Conservation (phyloP, 176 grass and related monocot species). For the Areca catechu region DNA sequence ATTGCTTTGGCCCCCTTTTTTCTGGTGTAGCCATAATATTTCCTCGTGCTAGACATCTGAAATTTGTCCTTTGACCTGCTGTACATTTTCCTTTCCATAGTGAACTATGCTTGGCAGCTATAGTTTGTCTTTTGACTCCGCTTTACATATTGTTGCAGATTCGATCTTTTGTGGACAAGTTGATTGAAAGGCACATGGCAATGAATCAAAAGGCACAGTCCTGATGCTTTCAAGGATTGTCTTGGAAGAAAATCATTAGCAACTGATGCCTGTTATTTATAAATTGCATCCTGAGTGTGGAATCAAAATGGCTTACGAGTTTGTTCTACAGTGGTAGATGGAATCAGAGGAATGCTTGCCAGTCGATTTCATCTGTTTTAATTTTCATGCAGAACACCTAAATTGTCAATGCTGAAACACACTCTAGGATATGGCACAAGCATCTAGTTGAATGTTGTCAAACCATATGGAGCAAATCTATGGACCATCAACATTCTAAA, state of each 20-base stretch:
- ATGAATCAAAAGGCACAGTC: conserved; percentile 41
- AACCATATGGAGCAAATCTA: too few species aligned
- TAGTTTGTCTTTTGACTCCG: not conserved
- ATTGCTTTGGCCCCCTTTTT: too few species aligned
- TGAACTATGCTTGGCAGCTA: not conserved
- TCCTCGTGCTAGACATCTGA: not conserved
- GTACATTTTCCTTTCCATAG: conserved; percentile 16
- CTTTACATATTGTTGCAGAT: conserved; percentile 48
- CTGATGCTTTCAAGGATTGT: conserved; percentile 16
- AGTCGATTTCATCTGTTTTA: too few species aligned
- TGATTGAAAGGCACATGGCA: conserved; percentile 87
- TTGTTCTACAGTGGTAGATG: too few species aligned
- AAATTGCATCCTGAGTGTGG: conserved; percentile 2
- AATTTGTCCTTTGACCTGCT: conserved; percentile 1
- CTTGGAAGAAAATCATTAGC: not conserved
- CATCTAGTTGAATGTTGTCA: too few species aligned
- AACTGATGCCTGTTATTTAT: too few species aligned
- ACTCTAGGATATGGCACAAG: too few species aligned
- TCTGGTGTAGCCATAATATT: too few species aligned
- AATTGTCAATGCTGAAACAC: too few species aligned
- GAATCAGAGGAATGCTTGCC: too few species aligned
- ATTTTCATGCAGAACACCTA: too few species aligned
- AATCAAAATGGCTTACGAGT: not conserved
- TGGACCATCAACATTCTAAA: too few species aligned
- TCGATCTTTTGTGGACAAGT: conserved; percentile 71